Evolutionary conservation across 2,329 filamentous ascomycete species (phyloP), one percentile per base, ranked within the genome.

Genomic region (Paraphaeosphaeria sporulosa): DNA sequence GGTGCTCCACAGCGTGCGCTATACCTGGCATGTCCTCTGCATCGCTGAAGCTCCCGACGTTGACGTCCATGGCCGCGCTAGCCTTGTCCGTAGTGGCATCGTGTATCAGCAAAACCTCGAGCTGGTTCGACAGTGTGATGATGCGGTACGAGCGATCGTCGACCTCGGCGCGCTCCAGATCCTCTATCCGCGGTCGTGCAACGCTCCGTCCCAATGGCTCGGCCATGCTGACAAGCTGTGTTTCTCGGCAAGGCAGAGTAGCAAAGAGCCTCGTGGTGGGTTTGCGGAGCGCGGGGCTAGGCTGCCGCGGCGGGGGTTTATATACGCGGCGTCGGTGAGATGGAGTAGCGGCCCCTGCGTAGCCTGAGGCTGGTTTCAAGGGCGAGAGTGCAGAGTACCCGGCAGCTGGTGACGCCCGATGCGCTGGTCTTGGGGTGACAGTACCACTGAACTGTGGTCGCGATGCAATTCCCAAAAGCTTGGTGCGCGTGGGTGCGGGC

Each of bases 71-170:
- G 53, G 94, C 91, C 10, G 94, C 95, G 72, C 93, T 96, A 65
- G 95, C 94, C 85, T 98, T 98, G 83, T 99, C 95, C 8, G 95
- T 97, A 64, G 96, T 90, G 1, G 92, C 87, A 80, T 99, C 95
- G 76, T 98, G 94, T 58, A 98, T 95, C 52, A 99, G 82, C 19
- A 99, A 84, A 8, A 89, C 94, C 82, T 99, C 94, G 17, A 99
- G 86, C 77, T 94, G 85, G 78, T 99, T 99, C 49, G 87, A 82
- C 55, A 99, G 84, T 55, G 88, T 87, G 69, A 98, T 89, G 64
- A 99, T 93, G 59, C 94, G 87, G 77, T 99, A 99, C 34, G 88
- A 86, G 55, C 94, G 88, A 77, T 96, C 89, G 78, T 98, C 94
- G 57, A 96, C 85, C 66, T 89, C 88, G 6, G 93, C 92, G 72